Evolutionary conservation across 371 early-diverging fungal genomes (phyloP).

Genomic region (Mortierella sp.): DNA sequence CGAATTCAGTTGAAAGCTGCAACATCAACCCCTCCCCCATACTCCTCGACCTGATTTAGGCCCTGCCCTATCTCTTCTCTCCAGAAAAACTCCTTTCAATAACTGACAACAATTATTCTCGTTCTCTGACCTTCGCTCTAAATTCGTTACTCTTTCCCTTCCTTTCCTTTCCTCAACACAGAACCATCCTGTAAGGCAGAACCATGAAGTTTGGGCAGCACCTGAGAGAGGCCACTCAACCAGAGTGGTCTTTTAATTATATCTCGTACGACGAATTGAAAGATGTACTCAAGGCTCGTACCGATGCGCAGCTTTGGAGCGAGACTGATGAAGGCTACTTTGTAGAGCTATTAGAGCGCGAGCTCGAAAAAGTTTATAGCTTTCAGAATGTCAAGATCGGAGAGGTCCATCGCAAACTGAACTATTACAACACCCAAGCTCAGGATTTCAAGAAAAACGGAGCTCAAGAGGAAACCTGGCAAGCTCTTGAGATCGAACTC

Average conservation of each 20-base stretch:
- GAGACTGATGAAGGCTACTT: slow-evolving; percentile 89
- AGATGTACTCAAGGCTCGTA: slow-evolving; percentile 74
- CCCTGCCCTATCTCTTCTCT: too few relatives aligned
- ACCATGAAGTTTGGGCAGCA: slow-evolving; percentile 93
- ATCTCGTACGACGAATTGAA: slow-evolving; percentile 89
- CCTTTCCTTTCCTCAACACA: background rate
- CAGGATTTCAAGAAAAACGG: slow-evolving; percentile 73
- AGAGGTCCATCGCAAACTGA: slow-evolving; percentile 87
- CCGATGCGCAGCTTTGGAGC: slow-evolving; percentile 58
- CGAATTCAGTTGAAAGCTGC: background rate
- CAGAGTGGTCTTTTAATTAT: slow-evolving; percentile 92
- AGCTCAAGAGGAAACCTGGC: slow-evolving; percentile 66
- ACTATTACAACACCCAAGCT: slow-evolving; percentile 77
- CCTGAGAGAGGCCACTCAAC: slow-evolving; percentile 77
- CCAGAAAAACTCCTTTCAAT: background rate
- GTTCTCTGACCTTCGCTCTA: background rate
- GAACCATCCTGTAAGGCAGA: background rate
- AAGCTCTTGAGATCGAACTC: slow-evolving; percentile 86
- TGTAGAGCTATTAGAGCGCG: slow-evolving; percentile 88
- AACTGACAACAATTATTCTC: background rate
- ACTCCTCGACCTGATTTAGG: background rate
- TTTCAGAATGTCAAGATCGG: slow-evolving; percentile 93
- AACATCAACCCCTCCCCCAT: background rate
- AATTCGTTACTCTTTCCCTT: background rate
- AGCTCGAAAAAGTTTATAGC: slow-evolving; percentile 92